These are phyloP conservation scores for Eucalyptus curtisii DNA, from an alignment of 345 rosid species.

Conservation along the genomic window DNA sequence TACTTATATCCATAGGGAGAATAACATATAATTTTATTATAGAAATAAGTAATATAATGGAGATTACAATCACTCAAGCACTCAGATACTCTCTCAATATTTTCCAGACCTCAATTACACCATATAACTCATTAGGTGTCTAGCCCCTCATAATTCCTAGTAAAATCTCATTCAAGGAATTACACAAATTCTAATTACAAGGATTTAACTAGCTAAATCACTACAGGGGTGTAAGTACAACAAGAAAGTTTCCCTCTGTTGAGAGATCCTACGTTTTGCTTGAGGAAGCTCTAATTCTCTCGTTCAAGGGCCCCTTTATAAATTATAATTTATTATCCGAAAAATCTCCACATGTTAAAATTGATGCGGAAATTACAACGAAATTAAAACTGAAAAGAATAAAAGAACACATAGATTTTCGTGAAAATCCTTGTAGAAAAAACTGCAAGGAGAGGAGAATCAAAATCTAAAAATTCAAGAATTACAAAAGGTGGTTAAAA, in stretches of 20 bases:
- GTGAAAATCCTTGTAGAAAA: no score
- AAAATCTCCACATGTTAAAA: no score
- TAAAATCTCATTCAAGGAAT: background rate
- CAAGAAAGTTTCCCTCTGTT: background rate
- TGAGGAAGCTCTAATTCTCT: background rate
- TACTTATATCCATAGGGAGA: fast-evolving
- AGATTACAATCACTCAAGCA: no score
- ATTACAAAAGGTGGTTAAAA: no score
- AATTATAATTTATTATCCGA: fast-evolving
- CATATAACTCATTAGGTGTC: background rate
- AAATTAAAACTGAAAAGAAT: no score
- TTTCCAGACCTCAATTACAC: no score
- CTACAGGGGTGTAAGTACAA: background rate
- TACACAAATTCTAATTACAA: background rate
- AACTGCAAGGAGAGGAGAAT: fast-evolving
- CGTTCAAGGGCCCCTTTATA: background rate
- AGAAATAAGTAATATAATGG: fast-evolving
- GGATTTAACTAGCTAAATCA: background rate
- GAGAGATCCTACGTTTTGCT: background rate
- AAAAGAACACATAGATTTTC: no score
- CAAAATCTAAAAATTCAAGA: no score
- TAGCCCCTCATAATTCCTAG: no score
- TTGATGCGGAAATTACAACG: no score
- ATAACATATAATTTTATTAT: no score
- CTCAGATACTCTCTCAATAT: fast-evolving